Evolutionary conservation across 805 yeast genomes (phyloP).

Genomic region (Kazachstania martiniae): DNA sequence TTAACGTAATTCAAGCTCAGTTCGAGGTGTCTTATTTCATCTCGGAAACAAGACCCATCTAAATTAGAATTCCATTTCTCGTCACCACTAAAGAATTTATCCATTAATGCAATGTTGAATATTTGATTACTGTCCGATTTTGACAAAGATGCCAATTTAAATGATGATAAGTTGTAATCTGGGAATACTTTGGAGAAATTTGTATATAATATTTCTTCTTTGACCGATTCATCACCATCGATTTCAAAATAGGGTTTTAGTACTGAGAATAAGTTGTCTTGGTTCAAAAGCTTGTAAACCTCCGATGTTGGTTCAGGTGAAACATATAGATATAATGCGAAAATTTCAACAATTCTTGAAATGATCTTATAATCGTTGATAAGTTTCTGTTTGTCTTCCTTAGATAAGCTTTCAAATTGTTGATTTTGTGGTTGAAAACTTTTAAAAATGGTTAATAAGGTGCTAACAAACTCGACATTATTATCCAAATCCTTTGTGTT

Average conservation of each 20-base stretch:
- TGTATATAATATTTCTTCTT: conserved; percentile 36
- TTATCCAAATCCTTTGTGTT: conserved; percentile 42
- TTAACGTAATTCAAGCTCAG: conserved; percentile 51
- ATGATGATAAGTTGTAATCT: conserved; percentile 36
- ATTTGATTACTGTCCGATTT: conserved; percentile 42
- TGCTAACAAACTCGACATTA: conserved; percentile 32
- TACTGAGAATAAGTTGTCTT: conserved; percentile 26
- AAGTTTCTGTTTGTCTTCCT: conserved; percentile 23
- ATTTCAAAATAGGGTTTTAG: conserved; percentile 33
- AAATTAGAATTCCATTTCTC: conserved; percentile 33
- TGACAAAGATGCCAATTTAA: conserved; percentile 37
- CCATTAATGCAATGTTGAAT: conserved; percentile 55
- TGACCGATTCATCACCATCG: conserved; percentile 34
- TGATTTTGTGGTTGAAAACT: conserved; percentile 12
- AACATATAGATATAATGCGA: conserved; percentile 61
- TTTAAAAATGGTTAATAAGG: conserved; percentile 29
- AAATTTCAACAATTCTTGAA: conserved; percentile 62
- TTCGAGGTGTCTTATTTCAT: conserved; percentile 46
- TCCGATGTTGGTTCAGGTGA: conserved; percentile 33
- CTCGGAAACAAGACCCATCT: conserved; percentile 29
- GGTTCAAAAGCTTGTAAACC: conserved; percentile 34
- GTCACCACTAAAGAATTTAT: conserved; percentile 38
- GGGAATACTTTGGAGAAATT: conserved; percentile 43
- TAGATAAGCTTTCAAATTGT: conserved; percentile 1
- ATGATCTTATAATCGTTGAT: conserved; percentile 49